Base-by-base conservation (phyloP, 2,329 filamentous ascomycete species). In the Xylariomycetidae sp. region DNA sequence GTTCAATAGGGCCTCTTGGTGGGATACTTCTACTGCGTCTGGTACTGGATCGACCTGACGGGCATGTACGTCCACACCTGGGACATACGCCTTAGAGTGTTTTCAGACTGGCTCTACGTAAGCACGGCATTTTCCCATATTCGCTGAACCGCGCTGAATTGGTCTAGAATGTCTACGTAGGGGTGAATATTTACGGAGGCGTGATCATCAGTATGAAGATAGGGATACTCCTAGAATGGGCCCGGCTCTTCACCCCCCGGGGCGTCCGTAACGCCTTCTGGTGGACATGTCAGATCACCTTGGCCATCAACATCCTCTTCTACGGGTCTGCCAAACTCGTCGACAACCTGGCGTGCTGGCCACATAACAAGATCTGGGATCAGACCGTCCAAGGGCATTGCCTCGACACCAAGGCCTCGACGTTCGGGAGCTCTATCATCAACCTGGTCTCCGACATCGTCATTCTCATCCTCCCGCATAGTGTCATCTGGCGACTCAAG, bases 141-240 rank as follows among this genome's bases (percentile, higher is more conserved):
- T n/a, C n/a, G n/a, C n/a, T n/a, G n/a, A n/a, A n/a, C n/a, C n/a
- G n/a, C n/a, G n/a, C n/a, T n/a, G 8, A 23, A 8, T 12, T 23
- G 12, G 8, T 23, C 20, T 12, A 23, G 20, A 23, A 8, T 12
- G 20, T 23, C 12, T 23, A 23, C 20, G 20, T 23, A 8, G 20
- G 20, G 12, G 20, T 23, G 12, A 23, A 23, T 23, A 8, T 23
- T 8, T 23, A 23, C 20, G 20, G 20, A 23, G 12, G 20, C 20
- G 12, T 12, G 12, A 23, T 23, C 12, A 8, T 8, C 8, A 8
- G 20, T 12, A 8, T 23, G 20, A 23, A 23, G 12, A 23, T 23
- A 23, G 20, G 20, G 20, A 8, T 23, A 23, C 49, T 68, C 10
- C 28, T 63, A 7, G 62, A 68, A 34, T 69, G 65, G 64, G 50